phyloP scores from a whole-genome alignment of 2,329 filamentous ascomycete species.

The Aspergillus candidus region DNA sequence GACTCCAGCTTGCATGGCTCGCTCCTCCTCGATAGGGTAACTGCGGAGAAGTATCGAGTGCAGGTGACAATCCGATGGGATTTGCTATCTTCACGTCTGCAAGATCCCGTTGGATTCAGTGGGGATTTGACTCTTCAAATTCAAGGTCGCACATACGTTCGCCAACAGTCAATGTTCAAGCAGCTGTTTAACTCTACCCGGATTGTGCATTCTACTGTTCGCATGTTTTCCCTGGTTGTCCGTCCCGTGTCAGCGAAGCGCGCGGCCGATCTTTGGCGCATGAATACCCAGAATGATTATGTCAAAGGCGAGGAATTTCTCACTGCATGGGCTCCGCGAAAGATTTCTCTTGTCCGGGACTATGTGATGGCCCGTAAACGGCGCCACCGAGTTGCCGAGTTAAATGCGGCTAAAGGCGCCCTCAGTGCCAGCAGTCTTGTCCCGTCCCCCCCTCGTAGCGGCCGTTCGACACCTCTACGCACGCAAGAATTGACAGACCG shows the following conservation, averaged over 20 bases:
- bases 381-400: constrained; percentile 67
- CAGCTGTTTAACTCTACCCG: constrained; percentile 78
- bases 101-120: constrained; percentile 82
- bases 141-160: constrained; percentile 73
- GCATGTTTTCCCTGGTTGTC: constrained; percentile 79
- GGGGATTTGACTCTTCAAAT: constrained; percentile 79
- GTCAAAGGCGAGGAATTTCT: constrained; percentile 92
- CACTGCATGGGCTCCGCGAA: constrained; percentile 77
- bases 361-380: constrained; percentile 71
- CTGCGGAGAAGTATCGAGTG: constrained; percentile 85
- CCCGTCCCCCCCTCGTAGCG: constrained; percentile 29
- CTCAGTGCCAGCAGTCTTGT: constrained; percentile 36
- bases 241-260: constrained; percentile 85
- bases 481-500: constrained; percentile 32
- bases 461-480: constrained; percentile 32
- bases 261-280: constrained; percentile 88
- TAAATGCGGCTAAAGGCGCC: constrained; percentile 57
- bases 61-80: constrained; percentile 86
- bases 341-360: constrained; percentile 85
- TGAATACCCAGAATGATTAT: constrained; percentile 92
- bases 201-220: constrained; percentile 79
- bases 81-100: constrained; percentile 71
- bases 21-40: constrained; percentile 85
- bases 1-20: constrained; percentile 91
- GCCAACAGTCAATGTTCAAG: constrained; percentile 80